Base-by-base conservation (phyloP, 2,329 filamentous ascomycete genomes). In the Aspergillus pseudotamarii region DNA sequence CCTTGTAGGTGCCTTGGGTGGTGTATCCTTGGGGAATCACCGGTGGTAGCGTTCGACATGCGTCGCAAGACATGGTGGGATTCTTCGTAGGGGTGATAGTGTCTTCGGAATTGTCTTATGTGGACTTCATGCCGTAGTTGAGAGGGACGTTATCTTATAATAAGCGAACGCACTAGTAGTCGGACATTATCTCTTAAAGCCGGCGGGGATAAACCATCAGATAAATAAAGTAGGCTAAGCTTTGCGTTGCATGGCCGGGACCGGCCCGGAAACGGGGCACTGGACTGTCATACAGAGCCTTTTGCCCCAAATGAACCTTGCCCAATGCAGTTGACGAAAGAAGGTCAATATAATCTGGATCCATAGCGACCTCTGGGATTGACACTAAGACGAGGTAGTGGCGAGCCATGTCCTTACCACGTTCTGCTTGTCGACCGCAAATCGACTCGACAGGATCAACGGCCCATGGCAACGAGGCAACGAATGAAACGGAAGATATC, bases 21-120 rank as follows among this genome's bases (percentile, higher is more conserved):
- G 81, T 71, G 75, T 89, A 89, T 14, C 81, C 84, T 67, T 83
- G 81, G 6, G 81, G 73, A n/a, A 87, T 78, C 51, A 89, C 82
- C 8, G 87, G 85, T 10, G 87, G 73, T 8, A 74, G 71, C 3
- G 71, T 73, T 30, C 71, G 74, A 59, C 76, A 78, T 38, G 75
- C 74, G 69, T 76, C 68, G 43, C 69, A 75, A 61, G 66, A 73
- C 71, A 65, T 75, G 45, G 19, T 64, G 21, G 16, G 10, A 36
- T 19, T 30, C 2, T 19, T 16, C 14, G 19, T 14, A 9, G 32
- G n/a, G 6, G 21, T 5, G 8, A 21, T 9, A 5, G 19, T 38
- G 10, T 53, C 6, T 23, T 26, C 14, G 6, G 10, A 10, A 3
- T 21, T 6, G 32, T 54, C 16, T 36, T 16, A 10, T 54, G 5